phyloP scores from a whole-genome alignment of 2,329 filamentous ascomycete genomes.

The Fusarium caatingaense region DNA sequence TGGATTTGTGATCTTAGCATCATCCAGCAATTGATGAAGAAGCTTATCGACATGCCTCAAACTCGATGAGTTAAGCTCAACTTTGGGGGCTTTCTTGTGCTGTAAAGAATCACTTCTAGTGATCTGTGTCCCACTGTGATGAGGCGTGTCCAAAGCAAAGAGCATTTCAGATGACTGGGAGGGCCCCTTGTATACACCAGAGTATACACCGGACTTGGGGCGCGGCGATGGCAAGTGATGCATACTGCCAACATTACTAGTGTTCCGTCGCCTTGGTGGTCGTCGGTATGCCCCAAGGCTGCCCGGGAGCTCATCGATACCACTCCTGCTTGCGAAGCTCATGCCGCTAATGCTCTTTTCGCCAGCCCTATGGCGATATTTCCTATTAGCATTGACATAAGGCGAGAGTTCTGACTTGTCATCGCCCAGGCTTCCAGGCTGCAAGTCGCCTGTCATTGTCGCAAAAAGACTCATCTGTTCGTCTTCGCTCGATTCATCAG shows the following conservation, averaged over 20 bases:
- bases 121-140: slow-evolving; percentile 61
- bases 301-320: slow-evolving; percentile 69
- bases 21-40: slow-evolving; percentile 83
- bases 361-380: slow-evolving; percentile 76
- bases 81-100: slow-evolving; percentile 76
- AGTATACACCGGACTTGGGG: slow-evolving; percentile 66
- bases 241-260: slow-evolving; percentile 79
- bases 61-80: slow-evolving; percentile 89
- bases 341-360: slow-evolving; percentile 81
- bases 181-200: slow-evolving; percentile 67
- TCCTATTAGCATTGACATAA: slow-evolving; percentile 78
- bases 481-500: slow-evolving; percentile 92
- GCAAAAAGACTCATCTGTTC: slow-evolving; percentile 91
- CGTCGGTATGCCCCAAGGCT: slow-evolving; percentile 70
- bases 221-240: slow-evolving; percentile 80
- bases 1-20: slow-evolving; percentile 77
- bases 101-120: slow-evolving; percentile 87
- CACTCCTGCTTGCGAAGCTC: slow-evolving; percentile 75
- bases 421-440: slow-evolving; percentile 75
- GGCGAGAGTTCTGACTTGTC: slow-evolving; percentile 80
- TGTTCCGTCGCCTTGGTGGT: slow-evolving; percentile 78
- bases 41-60: slow-evolving; percentile 88
- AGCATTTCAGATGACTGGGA: slow-evolving; percentile 64
- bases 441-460: slow-evolving; percentile 73
- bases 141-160: slow-evolving; percentile 59